Conservation (phyloP, 2,329 filamentous ascomycete species). For the Phaeosphaeriaceae sp. region DNA sequence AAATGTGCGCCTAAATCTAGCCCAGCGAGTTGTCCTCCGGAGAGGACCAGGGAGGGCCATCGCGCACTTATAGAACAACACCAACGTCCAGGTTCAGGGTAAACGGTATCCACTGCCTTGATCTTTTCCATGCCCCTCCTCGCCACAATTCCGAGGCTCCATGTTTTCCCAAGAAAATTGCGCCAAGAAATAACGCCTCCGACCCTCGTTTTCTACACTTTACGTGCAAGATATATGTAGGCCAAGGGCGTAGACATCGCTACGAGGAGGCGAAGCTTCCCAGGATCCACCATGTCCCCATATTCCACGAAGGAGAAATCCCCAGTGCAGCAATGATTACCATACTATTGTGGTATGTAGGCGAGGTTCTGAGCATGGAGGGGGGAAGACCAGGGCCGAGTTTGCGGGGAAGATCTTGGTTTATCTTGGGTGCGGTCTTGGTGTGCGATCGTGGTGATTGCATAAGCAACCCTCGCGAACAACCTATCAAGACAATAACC, state of each 20-base stretch:
- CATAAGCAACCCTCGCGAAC: no score
- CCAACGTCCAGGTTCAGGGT: neutral
- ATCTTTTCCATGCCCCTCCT: neutral
- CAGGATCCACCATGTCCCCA: neutral
- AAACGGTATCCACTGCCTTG: constrained; percentile 1
- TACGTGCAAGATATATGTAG: neutral
- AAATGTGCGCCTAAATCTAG: neutral
- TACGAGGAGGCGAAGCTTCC: neutral
- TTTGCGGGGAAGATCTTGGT: constrained; percentile 26
- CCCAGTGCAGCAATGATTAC: constrained; percentile 6
- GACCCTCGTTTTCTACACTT: neutral
- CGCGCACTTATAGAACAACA: neutral
- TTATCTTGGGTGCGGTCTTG: constrained; percentile 18
- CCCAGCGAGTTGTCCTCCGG: no score
- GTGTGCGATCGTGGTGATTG: no score
- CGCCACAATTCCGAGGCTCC: neutral
- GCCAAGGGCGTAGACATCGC: neutral
- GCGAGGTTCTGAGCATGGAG: no score
- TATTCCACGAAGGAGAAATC: constrained; percentile 9
- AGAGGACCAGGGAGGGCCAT: neutral
- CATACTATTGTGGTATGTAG: constrained; percentile 5
- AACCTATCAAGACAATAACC: no score
- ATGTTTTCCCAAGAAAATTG: neutral
- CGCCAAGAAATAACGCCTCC: constrained; percentile 4
- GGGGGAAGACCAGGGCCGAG: constrained; percentile 10